phyloP scores from a whole-genome alignment of 179 eudicot species.

The Amaranthus tricolor region DNA sequence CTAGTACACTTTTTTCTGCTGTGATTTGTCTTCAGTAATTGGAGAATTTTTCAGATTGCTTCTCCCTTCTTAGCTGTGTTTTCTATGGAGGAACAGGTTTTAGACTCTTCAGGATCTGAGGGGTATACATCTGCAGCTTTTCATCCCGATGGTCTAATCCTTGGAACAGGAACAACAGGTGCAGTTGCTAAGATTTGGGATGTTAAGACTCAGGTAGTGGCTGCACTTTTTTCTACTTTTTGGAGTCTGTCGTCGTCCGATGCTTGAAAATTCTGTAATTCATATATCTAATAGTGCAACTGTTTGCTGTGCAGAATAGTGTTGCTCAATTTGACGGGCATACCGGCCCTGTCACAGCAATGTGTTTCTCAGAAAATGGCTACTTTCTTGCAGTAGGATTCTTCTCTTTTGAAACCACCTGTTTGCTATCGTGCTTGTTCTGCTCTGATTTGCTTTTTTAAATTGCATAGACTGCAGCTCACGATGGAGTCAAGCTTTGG shows the following conservation, averaged over 20 bases:
- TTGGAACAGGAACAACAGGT: slow-evolving; percentile 92
- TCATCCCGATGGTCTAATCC: slow-evolving; percentile 98
- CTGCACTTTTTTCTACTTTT: background rate
- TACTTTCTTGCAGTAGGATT: slow-evolving; percentile 86
- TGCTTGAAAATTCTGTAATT: background rate
- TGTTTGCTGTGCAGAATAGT: slow-evolving; percentile 46
- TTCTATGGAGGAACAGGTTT: slow-evolving; percentile 44
- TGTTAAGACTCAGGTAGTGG: slow-evolving; percentile 86
- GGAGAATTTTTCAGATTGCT: background rate
- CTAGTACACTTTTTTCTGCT: background rate
- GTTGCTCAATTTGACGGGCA: slow-evolving; percentile 91
- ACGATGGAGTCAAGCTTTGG: slow-evolving; percentile 96
- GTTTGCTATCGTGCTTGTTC: background rate
- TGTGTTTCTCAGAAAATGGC: slow-evolving; percentile 95
- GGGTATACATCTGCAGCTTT: slow-evolving; percentile 97
- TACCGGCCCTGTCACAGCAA: slow-evolving; percentile 78
- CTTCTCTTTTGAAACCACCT: background rate
- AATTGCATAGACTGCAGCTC: slow-evolving; percentile 78
- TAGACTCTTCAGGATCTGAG: slow-evolving; percentile 55
- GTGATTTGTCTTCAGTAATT: background rate
- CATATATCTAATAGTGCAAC: background rate
- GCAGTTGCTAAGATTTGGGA: slow-evolving; percentile 90
- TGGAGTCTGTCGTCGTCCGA: background rate
- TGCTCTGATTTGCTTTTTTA: slow-evolving; percentile 12
- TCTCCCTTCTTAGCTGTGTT: background rate